Evolutionary conservation across 306 rosid genomes (phyloP).

Genomic region (Arachis hypogaea): DNA sequence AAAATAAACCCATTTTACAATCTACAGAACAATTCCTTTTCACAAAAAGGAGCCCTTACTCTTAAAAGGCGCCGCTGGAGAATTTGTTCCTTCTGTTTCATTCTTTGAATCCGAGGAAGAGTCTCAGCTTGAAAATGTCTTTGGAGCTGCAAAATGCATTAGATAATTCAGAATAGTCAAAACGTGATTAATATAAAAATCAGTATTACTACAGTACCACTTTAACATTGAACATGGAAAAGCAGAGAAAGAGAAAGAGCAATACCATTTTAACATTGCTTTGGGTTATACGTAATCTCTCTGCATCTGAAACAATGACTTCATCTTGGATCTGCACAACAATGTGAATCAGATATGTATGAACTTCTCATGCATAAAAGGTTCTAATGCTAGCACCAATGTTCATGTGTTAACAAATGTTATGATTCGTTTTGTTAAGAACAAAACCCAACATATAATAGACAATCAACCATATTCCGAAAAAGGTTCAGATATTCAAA

Average conservation of each 20-base stretch:
- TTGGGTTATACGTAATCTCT: slow-evolving; percentile 86
- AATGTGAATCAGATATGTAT: slow-evolving; percentile 31
- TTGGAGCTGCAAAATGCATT: slow-evolving; percentile 69
- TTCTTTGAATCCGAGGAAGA: slow-evolving; percentile 81
- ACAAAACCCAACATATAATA: neutral
- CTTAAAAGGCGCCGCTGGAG: slow-evolving; percentile 89
- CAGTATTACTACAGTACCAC: neutral
- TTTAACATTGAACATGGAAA: slow-evolving; percentile 1
- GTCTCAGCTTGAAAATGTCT: slow-evolving; percentile 96
- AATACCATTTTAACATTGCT: slow-evolving; percentile 95
- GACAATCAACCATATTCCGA: slow-evolving; percentile 21
- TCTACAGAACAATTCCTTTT: slow-evolving; percentile 8
- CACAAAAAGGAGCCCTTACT: slow-evolving; percentile 53
- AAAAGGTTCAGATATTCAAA: slow-evolving; percentile 4
- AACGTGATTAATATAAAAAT: slow-evolving; percentile 2
- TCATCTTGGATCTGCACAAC: slow-evolving; percentile 91
- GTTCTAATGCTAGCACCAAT: neutral
- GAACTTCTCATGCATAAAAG: slow-evolving; percentile 11
- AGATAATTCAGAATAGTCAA: slow-evolving; percentile 18
- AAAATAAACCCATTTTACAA: slow-evolving; percentile 29
- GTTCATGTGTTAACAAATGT: neutral
- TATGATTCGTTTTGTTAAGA: neutral
- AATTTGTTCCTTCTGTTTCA: slow-evolving; percentile 90
- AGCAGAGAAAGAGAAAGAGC: neutral
- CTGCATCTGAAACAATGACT: slow-evolving; percentile 91